Evolutionary conservation across 345 rosid genomes (phyloP).

Genomic region (Lenwebbia sp.): DNA sequence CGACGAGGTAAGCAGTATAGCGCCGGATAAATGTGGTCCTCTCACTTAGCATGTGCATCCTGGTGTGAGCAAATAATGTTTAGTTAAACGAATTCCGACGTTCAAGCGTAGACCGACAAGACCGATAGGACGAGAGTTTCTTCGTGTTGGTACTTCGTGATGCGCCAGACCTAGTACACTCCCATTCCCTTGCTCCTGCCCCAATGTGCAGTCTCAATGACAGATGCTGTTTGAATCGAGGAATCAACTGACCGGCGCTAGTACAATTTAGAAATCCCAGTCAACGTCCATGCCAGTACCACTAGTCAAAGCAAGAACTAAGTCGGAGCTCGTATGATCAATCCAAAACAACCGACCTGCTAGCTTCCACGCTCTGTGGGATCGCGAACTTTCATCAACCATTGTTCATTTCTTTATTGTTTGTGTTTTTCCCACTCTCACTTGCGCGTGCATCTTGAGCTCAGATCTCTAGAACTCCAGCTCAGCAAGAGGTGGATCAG

Average conservation of each 20-base stretch:
- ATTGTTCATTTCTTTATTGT: not conserved
- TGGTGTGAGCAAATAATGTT: not conserved
- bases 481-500: too few relatives aligned
- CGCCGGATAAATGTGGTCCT: not conserved
- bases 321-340: not conserved
- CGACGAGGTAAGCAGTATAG: not conserved
- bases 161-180: not conserved
- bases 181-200: not conserved
- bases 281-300: too few relatives aligned
- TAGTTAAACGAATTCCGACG: not conserved
- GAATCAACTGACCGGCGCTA: not conserved
- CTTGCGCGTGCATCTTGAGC: not conserved
- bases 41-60: not conserved
- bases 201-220: not conserved
- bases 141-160: not conserved
- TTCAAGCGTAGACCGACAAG: not conserved
- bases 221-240: not conserved
- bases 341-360: not conserved
- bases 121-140: not conserved
- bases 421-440: not conserved
- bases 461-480: too few relatives aligned
- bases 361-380: not conserved
- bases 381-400: not conserved
- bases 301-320: not conserved
- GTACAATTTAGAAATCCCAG: not conserved